Evolutionary conservation across 352 stramenopile genomes (phyloP), one percentile per base, ranked within the genome.

Genomic region (Phytophthora boehmeriae): DNA sequence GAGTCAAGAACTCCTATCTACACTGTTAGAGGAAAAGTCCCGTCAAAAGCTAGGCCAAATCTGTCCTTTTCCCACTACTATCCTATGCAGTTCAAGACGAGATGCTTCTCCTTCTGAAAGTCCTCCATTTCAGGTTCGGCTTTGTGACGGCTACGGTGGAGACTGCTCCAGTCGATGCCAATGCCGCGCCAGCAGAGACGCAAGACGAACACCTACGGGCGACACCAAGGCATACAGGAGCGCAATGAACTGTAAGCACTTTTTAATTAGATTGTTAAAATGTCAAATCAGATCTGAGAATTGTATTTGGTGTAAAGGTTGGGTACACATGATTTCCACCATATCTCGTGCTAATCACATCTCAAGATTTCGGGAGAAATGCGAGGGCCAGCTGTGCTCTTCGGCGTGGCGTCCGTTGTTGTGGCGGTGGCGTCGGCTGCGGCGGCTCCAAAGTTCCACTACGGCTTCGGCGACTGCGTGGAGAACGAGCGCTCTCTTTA

Each of bases 381-480:
- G 66, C 25, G 53, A 16, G 34, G 52, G 16, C 8, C 25, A n/a
- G 22, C 8, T 42, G 55, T 43, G 54, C 55, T 67, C 3, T 4
- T 68, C 14, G 13, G n/a, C 3, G 35, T 16, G 35, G 38, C 38
- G 2, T 44, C 38, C 8, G 38, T 30, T 30, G 25, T 30, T 30
- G 25, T 30, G 14, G 34, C 42, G 0, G 28, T 22, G 34, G 43
- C 34, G 8, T 41, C 32, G 16, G 52, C 41, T 22, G 45, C 41
- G 19, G 52, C 23, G 47, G 34, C n/a, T 6, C 47, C 56, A 17
- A 59, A 65, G 27, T 83, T 88, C 51, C 64, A 61, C 41, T 95
- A 93, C 48, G 86, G 83, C 63, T 95, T 92, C 50, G 83, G 82
- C 59, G 83, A 92, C 63, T 95, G 83, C 60, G 77, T 91, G n/a